Base-by-base conservation (phyloP, 306 rosid genomes). In the Senna tora region DNA sequence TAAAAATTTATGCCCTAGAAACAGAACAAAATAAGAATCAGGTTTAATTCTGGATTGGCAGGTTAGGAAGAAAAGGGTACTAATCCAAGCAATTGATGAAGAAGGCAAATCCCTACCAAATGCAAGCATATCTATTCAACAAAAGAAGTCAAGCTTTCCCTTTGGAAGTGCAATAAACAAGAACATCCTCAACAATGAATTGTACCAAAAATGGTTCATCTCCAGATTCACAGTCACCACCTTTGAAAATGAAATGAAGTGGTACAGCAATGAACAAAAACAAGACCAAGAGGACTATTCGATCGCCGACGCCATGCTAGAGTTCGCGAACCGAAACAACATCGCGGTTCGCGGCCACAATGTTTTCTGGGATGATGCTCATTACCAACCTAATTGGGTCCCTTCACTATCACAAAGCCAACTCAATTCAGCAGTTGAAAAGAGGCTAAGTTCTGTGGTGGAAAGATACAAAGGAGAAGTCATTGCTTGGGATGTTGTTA, bases 401-500 rank as follows among this genome's bases (percentile, higher is more conserved):
- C 15, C 39, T 28, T 81, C 88, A 8, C 88, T 93, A 5, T 28
- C 89, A 0, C 52, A 19, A 1, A 2, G 0, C 0, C 77, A 78
- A 8, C 85, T 92, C 4, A 46, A 21, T 6, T 2, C 2, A 6
- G 96, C 90, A 1, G 79, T 67, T 2, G 3, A 7, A 9, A 82
- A 32, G 47, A 85, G 97, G 75, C 46, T 87, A 9, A 33, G 13
- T 3, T 88, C 96, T 0, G 15, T 90, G 34, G 78, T 93, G 76
- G 22, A 77, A 5, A 83, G 78, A 71, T 93, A 90, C 67, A 80
- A 33, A 36, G 96, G 88, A 14, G 73, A 84, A 71, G 49, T 93
- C 21, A 82, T 88, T 67, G 87, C 71, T 8, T 93, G 93, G 98
- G 98, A 93, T 72, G 97, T 90, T 71, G 88, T 79, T 0, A 93